Evolutionary conservation across 2,329 filamentous ascomycete species (phyloP).

Genomic region (Fragosphaeria purpurea): DNA sequence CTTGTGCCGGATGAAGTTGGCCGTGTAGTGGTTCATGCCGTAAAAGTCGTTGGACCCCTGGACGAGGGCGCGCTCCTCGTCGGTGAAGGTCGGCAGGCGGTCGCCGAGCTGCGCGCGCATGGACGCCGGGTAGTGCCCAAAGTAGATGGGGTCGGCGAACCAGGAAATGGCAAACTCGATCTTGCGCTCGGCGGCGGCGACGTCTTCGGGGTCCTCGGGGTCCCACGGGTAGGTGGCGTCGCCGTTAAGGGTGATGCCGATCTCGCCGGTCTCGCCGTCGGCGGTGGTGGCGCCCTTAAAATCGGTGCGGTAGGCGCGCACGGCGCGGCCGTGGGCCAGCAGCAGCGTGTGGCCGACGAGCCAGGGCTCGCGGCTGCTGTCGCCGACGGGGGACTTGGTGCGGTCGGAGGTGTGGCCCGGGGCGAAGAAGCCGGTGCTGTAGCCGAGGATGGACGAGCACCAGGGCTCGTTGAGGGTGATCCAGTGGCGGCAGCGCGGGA

Average conservation of each 20-base stretch:
- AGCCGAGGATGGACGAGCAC: conserved; percentile 73
- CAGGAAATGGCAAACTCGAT: conserved; percentile 80
- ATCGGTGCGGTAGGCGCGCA: conserved; percentile 73
- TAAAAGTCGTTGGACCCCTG: conserved; percentile 88
- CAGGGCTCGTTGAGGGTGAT: conserved; percentile 88
- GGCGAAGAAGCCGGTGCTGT: conserved; percentile 67
- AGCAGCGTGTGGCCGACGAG: conserved; percentile 72
- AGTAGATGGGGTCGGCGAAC: conserved; percentile 84
- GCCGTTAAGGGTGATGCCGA: conserved; percentile 81
- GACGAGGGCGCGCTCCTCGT: conserved; percentile 63
- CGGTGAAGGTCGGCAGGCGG: conserved; percentile 64
- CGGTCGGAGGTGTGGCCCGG: conserved; percentile 75
- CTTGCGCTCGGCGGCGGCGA: conserved; percentile 69
- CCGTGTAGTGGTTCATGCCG: conserved; percentile 90
- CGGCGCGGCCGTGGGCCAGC: conserved; percentile 68
- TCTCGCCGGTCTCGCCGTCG: conserved; percentile 53
- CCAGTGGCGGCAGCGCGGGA: conserved; percentile 76
- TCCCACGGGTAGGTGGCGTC: conserved; percentile 81
- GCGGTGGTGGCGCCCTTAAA: conserved; percentile 53
- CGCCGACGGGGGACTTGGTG: conserved; percentile 57
- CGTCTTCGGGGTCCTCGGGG: conserved; percentile 60
- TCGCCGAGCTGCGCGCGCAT: conserved; percentile 75
- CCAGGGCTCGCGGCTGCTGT: conserved; percentile 72
- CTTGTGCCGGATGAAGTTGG: conserved; percentile 74
- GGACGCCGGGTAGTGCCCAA: conserved; percentile 71